These are phyloP conservation scores for Aspergillus baeticus DNA, from an alignment of 495 filamentous ascomycete genomes.

Conservation along the genomic window DNA sequence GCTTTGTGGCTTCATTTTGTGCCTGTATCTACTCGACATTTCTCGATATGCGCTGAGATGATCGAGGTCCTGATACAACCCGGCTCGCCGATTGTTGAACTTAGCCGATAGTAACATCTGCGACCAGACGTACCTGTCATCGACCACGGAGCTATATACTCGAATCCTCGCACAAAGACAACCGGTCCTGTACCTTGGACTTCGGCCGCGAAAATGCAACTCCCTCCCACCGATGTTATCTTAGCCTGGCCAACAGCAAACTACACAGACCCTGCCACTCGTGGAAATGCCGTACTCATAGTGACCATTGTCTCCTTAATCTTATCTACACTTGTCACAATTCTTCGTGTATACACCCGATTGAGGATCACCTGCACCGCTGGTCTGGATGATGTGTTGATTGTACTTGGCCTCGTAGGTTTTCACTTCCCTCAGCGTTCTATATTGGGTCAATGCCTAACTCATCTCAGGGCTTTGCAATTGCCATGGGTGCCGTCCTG, in stretches of 20 bases:
- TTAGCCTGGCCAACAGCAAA: slow-evolving; percentile 56
- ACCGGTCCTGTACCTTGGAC: background rate
- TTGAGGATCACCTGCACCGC: slow-evolving; percentile 42
- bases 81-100: slow-evolving; percentile 10
- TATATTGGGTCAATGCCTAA: background rate
- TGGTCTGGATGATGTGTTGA: slow-evolving; percentile 48
- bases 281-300: slow-evolving; percentile 43
- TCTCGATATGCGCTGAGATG: background rate
- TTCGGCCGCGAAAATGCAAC: slow-evolving; percentile 26
- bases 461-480: slow-evolving; percentile 20
- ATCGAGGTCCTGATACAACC: slow-evolving; percentile 8
- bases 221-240: slow-evolving; percentile 45
- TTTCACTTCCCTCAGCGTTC: background rate
- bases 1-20: background rate
- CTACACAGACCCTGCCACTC: slow-evolving; percentile 50
- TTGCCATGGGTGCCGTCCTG: slow-evolving; percentile 44
- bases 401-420: slow-evolving; percentile 39
- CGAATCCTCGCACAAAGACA: background rate
- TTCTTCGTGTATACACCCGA: slow-evolving; percentile 50
- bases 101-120: background rate
- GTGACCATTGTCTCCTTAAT: slow-evolving; percentile 39
- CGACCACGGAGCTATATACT: background rate
- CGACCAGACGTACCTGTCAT: background rate
- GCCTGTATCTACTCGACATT: background rate
- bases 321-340: slow-evolving; percentile 40